Evolutionary conservation across 768 basidiomycete species (phyloP).

Genomic region (Mycena kentingensis): DNA sequence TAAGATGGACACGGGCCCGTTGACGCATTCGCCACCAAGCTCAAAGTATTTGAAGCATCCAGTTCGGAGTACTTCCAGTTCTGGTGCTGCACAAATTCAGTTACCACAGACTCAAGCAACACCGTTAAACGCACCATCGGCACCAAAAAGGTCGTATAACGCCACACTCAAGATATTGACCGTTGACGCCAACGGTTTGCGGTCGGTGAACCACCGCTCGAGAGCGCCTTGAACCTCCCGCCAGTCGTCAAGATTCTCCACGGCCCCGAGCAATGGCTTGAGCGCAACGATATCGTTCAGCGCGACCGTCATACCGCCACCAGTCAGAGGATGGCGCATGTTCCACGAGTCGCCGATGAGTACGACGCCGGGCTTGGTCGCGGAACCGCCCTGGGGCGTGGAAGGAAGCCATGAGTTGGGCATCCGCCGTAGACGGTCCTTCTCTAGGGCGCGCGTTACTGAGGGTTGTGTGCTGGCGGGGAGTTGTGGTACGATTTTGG

Average conservation of each 20-base stretch:
- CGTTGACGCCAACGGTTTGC: slow-evolving; percentile 82
- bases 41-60: slow-evolving; percentile 99
- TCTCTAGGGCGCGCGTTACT: slow-evolving; percentile 69
- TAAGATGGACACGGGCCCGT: slow-evolving; percentile 87
- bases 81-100: slow-evolving; percentile 48
- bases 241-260: slow-evolving; percentile 53
- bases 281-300: slow-evolving; percentile 83
- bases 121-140: slow-evolving; percentile 60
- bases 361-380: slow-evolving; percentile 68
- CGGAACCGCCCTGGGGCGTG: slow-evolving; percentile 57
- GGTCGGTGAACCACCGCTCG: slow-evolving; percentile 79
- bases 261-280: slow-evolving; percentile 54
- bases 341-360: slow-evolving; percentile 97
- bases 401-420: slow-evolving; percentile 93
- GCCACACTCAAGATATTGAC: slow-evolving; percentile 94
- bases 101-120: slow-evolving; percentile 1
- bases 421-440: slow-evolving; percentile 84
- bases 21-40: slow-evolving; percentile 83
- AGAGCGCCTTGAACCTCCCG: slow-evolving; percentile 51
- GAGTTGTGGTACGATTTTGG: slow-evolving; percentile 77
- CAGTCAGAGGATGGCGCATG: slow-evolving; percentile 98
- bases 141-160: slow-evolving; percentile 91
- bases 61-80: slow-evolving; percentile 61
- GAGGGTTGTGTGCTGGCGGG: slow-evolving; percentile 70
- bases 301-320: slow-evolving; percentile 98